Percentiles rank a stretch among this genome's conserved stretches.
Conservation (phyloP, 208 protist species). For the Acanthamoeba quina region DNA sequence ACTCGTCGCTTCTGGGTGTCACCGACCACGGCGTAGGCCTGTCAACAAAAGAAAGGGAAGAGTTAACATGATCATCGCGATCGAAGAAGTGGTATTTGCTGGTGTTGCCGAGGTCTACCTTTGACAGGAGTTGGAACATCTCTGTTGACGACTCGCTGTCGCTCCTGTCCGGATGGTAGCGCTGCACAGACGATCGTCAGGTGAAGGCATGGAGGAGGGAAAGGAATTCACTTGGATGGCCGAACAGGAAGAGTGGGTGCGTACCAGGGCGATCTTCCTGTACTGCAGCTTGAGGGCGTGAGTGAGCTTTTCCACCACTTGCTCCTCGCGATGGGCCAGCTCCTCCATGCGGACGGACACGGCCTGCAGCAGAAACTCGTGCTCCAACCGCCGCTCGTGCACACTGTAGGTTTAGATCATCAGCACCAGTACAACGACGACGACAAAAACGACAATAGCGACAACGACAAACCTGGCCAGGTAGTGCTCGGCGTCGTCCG, state of each 20-base stretch:
- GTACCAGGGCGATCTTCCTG: neutral
- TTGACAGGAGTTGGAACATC: conserved; percentile 6
- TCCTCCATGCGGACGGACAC: neutral
- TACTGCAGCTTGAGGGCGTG: neutral
- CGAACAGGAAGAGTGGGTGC: neutral
- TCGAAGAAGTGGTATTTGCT: too few species aligned
- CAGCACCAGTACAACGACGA: neutral
- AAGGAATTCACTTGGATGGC: neutral
- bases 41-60: neutral
- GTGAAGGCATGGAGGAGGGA: neutral
- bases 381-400: conserved; percentile 6
- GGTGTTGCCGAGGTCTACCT: neutral
- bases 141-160: neutral
- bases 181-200: neutral
- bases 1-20: neutral
- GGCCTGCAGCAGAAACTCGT: conserved; percentile 17
- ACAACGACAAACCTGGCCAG: neutral
- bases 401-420: neutral
- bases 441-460: neutral
- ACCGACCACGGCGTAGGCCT: neutral
- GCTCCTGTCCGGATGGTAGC: conserved; percentile 4
- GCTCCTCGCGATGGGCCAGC: neutral
- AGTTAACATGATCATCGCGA: too few species aligned
- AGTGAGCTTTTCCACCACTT: neutral
- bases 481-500: neutral